These are phyloP conservation scores for Thelephora ganbajun DNA, from an alignment of 768 basidiomycete species.

Conservation along the genomic window DNA sequence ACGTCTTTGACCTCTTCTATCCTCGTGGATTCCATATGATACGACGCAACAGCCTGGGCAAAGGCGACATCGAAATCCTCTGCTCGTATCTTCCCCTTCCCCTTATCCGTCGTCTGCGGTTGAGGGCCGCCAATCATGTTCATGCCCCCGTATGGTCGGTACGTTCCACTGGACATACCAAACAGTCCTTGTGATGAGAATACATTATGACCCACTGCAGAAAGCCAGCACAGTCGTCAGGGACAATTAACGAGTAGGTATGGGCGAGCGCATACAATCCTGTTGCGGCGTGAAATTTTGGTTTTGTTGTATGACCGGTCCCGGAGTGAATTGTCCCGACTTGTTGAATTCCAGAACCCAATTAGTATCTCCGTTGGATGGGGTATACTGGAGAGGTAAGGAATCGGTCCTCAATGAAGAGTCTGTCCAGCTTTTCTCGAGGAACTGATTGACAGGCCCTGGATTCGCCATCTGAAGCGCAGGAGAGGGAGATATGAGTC, in stretches of 20 bases:
- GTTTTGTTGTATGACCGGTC: background rate
- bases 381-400: too few relatives aligned
- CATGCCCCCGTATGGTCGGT: constrained; percentile 6
- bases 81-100: constrained; percentile 70
- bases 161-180: constrained; percentile 17
- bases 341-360: background rate
- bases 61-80: constrained; percentile 82
- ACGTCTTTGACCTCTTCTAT: constrained; percentile 41
- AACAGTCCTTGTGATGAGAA: background rate
- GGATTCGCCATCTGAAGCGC: constrained; percentile 12
- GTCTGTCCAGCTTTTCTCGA: constrained; percentile 37
- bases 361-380: too few relatives aligned
- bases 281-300: background rate
- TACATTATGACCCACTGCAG: background rate
- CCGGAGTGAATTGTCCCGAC: background rate
- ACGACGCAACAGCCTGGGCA: constrained; percentile 44
- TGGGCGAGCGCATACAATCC: background rate
- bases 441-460: constrained; percentile 20
- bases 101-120: constrained; percentile 26
- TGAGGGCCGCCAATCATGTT: constrained; percentile 3
- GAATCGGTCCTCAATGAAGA: too few relatives aligned
- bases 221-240: background rate
- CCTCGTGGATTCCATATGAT: constrained; percentile 28
- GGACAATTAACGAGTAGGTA: background rate
- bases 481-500: constrained; percentile 19